Conservation (phyloP, 306 rosid species). For the Malus orientalis region DNA sequence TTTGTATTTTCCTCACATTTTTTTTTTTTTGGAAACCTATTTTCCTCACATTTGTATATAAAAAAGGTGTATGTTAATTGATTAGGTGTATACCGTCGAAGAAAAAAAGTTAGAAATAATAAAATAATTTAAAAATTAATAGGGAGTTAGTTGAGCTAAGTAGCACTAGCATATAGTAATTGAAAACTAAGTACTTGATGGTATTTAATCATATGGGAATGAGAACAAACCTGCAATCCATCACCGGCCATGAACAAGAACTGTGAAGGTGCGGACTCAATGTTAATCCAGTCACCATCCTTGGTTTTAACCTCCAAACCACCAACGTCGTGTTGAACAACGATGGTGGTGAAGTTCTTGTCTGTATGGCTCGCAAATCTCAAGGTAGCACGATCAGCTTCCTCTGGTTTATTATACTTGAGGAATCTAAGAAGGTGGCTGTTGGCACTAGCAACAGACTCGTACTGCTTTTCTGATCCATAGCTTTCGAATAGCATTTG, state of each 20-base stretch:
- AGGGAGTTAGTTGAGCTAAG: no score
- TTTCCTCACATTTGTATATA: no score
- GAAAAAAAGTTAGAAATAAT: no score
- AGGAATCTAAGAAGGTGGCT: constrained; percentile 10
- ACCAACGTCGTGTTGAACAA: not conserved
- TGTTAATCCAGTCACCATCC: not conserved
- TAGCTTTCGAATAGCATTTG: constrained; percentile 7
- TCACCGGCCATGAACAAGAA: constrained; percentile 7
- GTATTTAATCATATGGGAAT: not conserved
- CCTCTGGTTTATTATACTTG: not conserved
- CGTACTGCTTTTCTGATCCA: not conserved
- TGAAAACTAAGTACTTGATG: not conserved
- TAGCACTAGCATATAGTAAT: not conserved
- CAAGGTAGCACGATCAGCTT: not conserved
- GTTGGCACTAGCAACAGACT: not conserved
- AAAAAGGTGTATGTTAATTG: no score
- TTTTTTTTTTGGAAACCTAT: no score
- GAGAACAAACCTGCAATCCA: not conserved
- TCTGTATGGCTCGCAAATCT: constrained; percentile 1
- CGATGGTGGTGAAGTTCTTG: constrained; percentile 7
- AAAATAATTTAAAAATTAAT: no score
- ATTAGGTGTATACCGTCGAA: no score
- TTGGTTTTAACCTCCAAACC: constrained; percentile 7
- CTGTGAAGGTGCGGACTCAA: constrained; percentile 1
- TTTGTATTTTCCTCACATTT: no score